Percentiles rank a stretch among this genome's conserved stretches.
These are phyloP conservation scores for Viola odorata DNA, from an alignment of 345 rosid genomes.

Conservation along the genomic window DNA sequence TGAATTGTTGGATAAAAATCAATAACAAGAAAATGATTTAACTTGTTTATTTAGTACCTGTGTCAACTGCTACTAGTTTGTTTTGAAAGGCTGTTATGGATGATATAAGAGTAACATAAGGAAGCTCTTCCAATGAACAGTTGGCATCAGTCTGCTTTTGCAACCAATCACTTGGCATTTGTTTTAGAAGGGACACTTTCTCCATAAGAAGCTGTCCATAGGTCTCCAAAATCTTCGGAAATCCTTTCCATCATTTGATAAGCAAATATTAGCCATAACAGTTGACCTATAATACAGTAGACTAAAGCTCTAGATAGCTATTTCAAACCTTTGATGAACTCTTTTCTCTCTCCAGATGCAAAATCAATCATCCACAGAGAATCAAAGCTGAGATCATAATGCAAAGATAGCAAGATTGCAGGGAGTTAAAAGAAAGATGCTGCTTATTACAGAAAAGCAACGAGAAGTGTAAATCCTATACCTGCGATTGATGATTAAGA, in stretches of 20 bases:
- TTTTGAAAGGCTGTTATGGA: slow-evolving; percentile 48
- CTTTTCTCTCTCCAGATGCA: slow-evolving; percentile 60
- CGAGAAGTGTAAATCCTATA: slow-evolving; percentile 17
- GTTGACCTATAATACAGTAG: neutral
- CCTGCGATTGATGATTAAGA: slow-evolving; percentile 59
- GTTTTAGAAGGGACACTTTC: slow-evolving; percentile 55
- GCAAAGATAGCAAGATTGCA: neutral
- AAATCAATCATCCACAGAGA: slow-evolving; percentile 67
- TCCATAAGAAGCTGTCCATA: slow-evolving; percentile 48
- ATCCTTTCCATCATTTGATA: slow-evolving; percentile 36
- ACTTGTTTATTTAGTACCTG: slow-evolving; percentile 38
- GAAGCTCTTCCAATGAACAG: slow-evolving; percentile 28
- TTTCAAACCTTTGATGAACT: slow-evolving; percentile 57
- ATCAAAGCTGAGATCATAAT: slow-evolving; percentile 52
- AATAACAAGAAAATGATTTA: slow-evolving; percentile 4
- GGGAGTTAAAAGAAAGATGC: neutral
- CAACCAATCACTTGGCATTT: slow-evolving; percentile 48
- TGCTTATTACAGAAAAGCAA: neutral
- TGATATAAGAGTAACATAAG: slow-evolving; percentile 47
- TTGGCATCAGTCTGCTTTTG: slow-evolving; percentile 39
- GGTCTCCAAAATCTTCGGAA: slow-evolving; percentile 43
- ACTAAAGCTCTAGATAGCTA: slow-evolving; percentile 12
- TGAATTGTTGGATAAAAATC: slow-evolving; percentile 9
- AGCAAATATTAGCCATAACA: slow-evolving; percentile 22
- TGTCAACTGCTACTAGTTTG: slow-evolving; percentile 51